Conservation (phyloP, 345 rosid species). For the Eucalyptus lansdowneana region DNA sequence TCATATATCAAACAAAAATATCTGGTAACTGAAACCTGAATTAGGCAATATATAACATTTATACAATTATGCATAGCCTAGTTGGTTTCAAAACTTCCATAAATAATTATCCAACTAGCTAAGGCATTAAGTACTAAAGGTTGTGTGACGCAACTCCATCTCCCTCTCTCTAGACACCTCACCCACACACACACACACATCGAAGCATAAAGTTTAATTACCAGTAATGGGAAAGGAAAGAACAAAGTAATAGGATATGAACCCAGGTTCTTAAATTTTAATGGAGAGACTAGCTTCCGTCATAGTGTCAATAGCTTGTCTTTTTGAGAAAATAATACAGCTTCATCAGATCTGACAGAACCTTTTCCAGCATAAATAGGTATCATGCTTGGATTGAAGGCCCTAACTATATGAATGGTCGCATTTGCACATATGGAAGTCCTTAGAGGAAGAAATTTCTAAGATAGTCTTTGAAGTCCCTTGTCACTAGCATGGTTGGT, state of each 20-base stretch:
- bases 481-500: background rate
- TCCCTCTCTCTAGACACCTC: background rate
- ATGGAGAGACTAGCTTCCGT: background rate
- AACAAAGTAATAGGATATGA: background rate
- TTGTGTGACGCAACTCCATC: background rate
- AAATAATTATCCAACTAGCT: background rate
- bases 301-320: background rate
- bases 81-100: background rate
- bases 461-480: background rate
- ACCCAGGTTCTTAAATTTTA: background rate
- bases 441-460: background rate
- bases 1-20: background rate
- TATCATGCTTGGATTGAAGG: background rate
- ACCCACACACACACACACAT: background rate
- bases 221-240: background rate
- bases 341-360: background rate
- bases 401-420: background rate
- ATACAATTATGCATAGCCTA: background rate
- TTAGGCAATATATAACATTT: background rate
- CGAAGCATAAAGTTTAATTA: background rate
- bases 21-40: background rate
- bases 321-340: background rate
- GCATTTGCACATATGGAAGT: background rate
- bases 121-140: background rate
- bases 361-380: background rate